Evolutionary conservation across 225 moss, liverwort and hornwort species (phyloP), one percentile per base, ranked within the genome.

Genomic region (Marchantia paleacea): DNA sequence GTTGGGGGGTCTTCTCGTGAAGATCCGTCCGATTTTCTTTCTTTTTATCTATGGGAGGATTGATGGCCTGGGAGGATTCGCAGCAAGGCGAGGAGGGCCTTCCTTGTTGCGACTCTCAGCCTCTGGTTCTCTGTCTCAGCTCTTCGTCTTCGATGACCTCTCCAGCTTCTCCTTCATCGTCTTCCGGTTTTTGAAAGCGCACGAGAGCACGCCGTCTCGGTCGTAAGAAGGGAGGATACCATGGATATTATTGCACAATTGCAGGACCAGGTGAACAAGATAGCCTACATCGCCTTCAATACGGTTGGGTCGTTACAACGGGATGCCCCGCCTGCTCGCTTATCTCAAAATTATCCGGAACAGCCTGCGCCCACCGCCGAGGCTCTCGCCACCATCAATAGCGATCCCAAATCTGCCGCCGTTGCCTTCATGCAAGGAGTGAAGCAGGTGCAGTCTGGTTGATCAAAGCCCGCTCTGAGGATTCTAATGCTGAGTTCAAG

Each of bases 181-280:
- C 49, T 7, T 50, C 9, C 7, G 16, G 47, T 50, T 50, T 71
- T 22, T 69, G 18, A 47, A 9, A 68, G 49, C 71, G 39, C 6
- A 49, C 20, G 49, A 2, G 50, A 71, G 49, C 20, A 20, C 49
- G 71, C 20, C 7, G 51, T 22, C 4, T 0, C 49, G 20, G 10
- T 71, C 48, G 48, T 68, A 15, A 74, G 12, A 29, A 15, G 28
- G 29, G 29, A 30, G 25, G 31, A 10, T 7, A 53, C 61, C 54
- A 90, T 97, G 97, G 97, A 97, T 79, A 93, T 97, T 52, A 94
- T 97, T 52, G 91, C 94, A 52, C 94, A 95, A 78, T 78, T 95
- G 86, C 94, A 95, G 81, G 94, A 95, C 64, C 97, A 97, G 76
- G 97, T 93, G 39, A 97, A 89, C 84, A 93, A 93, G 50, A 97